Base-by-base conservation (phyloP, 306 rosid species). In the Casuarina glauca region DNA sequence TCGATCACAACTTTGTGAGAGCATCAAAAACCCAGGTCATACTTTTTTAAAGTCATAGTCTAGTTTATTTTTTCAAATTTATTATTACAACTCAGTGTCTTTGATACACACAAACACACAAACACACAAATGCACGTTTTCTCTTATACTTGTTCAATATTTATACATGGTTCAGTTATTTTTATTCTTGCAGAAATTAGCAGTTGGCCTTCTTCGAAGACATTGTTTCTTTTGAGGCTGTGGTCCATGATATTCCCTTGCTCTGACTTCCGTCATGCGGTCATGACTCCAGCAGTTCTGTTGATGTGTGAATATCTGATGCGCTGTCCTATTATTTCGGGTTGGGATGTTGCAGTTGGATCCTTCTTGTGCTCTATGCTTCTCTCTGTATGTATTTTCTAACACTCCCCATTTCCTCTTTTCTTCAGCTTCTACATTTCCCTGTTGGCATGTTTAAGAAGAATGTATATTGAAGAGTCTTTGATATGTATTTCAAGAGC, bases 191-290 rank as follows among this genome's bases (percentile, higher is more conserved):
- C 88, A 95, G 99, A 93, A 85, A 88, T 80, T 84, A 88, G 89
- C 91, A 71, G 83, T 52, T 95, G 99, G 94, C 97, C 99, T 86
- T 88, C 97, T 74, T 87, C 94, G 67, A 95, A 93, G 80, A 89
- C 88, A 17, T 70, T 95, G 79, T 87, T 87, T 81, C 99, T 95
- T 85, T 77, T 95, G 81, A 92, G 93, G 76, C 90, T 95, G 78
- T 95, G 97, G 99, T 87, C 97, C 78, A 80, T 85, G 88, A 86
- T 89, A 88, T 93, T 86, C 88, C 91, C 99, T 69, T 89, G 93
- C 88, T 89, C 99, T 2, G 99, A 95, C 82, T 93, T 87, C 75
- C 90, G 97, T 78, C 99, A 93, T 75, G 93, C 85, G 71, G 99
- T 95, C 82, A 88, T 93, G 90, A 93, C 97, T 15, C 97, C 96